These are phyloP conservation scores for Sugiyamaella neomexicana DNA, from an alignment of 1,139 yeast genomes.

Conservation along the genomic window DNA sequence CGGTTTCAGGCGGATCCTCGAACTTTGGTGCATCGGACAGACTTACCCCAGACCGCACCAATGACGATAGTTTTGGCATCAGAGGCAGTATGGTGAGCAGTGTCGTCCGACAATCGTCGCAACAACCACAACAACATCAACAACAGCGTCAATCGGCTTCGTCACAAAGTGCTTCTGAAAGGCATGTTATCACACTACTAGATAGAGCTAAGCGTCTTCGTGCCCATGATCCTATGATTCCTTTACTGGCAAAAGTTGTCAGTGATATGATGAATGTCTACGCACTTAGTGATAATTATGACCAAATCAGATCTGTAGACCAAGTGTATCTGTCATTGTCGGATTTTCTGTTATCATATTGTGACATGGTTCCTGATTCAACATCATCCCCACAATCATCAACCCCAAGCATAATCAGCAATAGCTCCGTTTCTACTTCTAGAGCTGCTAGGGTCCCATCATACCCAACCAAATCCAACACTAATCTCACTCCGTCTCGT, in stretches of 20 bases:
- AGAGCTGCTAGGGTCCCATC: not conserved
- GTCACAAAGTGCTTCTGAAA: constrained; percentile 32
- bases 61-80: not conserved
- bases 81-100: too few species aligned
- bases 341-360: constrained; percentile 31
- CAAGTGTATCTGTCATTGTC: constrained; percentile 33
- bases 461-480: not conserved
- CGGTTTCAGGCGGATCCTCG: constrained; percentile 6
- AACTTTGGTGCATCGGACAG: not conserved
- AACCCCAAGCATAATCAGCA: not conserved
- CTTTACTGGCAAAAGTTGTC: constrained; percentile 34
- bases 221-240: constrained; percentile 27
- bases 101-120: too few species aligned
- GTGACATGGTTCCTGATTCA: constrained; percentile 18
- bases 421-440: not conserved
- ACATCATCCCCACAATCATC: not conserved
- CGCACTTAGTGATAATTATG: constrained; percentile 19
- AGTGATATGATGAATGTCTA: constrained; percentile 31
- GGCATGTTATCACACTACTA: constrained; percentile 30
- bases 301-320: constrained; percentile 27
- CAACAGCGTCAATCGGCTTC: constrained; percentile 16
- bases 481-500: constrained; percentile 5
- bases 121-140: not conserved
- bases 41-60: constrained; percentile 3
- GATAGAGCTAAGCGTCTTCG: constrained; percentile 27